Conservation (phyloP, 768 basidiomycete genomes). For the Calocybe indica region DNA sequence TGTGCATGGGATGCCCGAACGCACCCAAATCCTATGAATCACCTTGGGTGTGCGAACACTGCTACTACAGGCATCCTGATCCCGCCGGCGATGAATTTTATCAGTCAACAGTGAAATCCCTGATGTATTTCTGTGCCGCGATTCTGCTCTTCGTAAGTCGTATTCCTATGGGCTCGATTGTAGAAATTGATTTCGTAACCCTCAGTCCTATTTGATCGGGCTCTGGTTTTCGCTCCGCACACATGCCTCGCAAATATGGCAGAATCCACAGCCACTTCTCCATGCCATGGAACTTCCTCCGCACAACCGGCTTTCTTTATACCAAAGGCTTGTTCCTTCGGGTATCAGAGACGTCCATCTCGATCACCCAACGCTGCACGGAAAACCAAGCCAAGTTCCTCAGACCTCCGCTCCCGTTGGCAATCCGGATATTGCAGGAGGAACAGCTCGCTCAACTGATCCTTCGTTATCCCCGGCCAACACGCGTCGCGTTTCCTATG, state of each 20-base stretch:
- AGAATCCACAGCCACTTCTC: conserved; percentile 85
- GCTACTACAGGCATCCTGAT: conserved; percentile 92
- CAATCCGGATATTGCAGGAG: neutral
- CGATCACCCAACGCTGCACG: conserved; percentile 28
- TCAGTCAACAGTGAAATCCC: conserved; percentile 86
- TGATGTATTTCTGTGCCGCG: conserved; percentile 95
- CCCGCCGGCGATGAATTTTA: conserved; percentile 95
- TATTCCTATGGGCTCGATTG: neutral
- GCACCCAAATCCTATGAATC: conserved; percentile 31
- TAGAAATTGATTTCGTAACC: neutral
- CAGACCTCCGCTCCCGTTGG: neutral
- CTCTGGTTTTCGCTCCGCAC: conserved; percentile 98
- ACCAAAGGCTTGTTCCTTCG: conserved; percentile 50
- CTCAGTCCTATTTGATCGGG: conserved; percentile 91
- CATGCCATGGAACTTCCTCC: conserved; percentile 57
- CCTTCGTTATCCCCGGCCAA: conserved; percentile 35
- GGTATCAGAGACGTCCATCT: conserved; percentile 11
- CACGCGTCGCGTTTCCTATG: conserved; percentile 53
- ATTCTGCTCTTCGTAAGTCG: conserved; percentile 80
- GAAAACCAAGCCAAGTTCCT: conserved; percentile 35
- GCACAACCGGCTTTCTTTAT: conserved; percentile 54
- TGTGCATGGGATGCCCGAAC: conserved; percentile 76
- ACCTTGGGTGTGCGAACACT: conserved; percentile 86
- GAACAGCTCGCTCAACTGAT: neutral
- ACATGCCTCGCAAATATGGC: conserved; percentile 98